Conservation (phyloP, 192 early-diverging fungal genomes). For the Linnemannia schmuckeri region DNA sequence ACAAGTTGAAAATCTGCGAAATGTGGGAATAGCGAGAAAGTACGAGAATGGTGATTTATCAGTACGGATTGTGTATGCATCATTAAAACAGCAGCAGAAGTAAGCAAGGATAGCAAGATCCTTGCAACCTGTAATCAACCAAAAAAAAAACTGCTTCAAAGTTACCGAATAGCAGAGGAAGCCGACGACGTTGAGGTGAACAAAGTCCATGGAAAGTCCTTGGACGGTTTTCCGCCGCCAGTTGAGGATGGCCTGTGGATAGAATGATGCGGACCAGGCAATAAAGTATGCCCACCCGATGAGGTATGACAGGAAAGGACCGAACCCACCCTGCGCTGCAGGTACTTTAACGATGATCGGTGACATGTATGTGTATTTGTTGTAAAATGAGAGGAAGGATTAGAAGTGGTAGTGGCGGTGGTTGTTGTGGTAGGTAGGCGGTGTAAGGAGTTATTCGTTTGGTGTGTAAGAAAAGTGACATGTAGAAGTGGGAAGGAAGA, state of each 20-base stretch:
- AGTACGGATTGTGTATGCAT: background rate
- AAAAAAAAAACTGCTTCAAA: background rate
- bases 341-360: background rate
- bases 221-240: conserved; percentile 80
- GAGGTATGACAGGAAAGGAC: conserved; percentile 19
- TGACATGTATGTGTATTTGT: background rate
- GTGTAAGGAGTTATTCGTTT: background rate
- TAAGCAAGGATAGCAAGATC: background rate
- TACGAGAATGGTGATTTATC: background rate
- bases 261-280: conserved; percentile 92
- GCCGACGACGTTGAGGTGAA: conserved; percentile 88
- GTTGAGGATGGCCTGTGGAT: conserved; percentile 88
- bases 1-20: conserved; percentile 76
- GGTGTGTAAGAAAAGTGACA: background rate
- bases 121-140: background rate
- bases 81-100: background rate
- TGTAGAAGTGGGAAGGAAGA: background rate
- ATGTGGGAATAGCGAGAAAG: background rate
- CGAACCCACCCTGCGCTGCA: conserved; percentile 14
- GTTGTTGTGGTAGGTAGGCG: too few relatives aligned
- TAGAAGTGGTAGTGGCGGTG: background rate
- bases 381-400: background rate
- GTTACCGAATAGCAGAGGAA: conserved; percentile 86
- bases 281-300: conserved; percentile 73
- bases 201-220: conserved; percentile 92